A percentile compares a stretch with the other conserved stretches of the same genome.
These are phyloP conservation scores for Epichloe elymi DNA, from an alignment of 2,329 filamentous ascomycete species.

Conservation along the genomic window DNA sequence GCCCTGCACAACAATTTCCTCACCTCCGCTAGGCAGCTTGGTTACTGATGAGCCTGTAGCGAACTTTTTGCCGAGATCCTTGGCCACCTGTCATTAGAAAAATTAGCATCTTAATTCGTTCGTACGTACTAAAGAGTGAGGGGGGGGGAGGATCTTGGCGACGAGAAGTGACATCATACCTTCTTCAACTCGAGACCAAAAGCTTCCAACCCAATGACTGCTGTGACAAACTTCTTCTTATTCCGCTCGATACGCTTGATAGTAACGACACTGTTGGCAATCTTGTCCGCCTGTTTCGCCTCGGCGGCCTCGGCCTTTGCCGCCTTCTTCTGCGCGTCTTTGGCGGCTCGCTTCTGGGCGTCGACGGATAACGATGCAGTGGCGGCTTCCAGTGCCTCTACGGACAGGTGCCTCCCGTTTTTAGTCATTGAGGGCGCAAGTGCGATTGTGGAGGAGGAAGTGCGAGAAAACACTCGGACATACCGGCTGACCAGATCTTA, in stretches of 20 bases:
- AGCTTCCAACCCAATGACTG: conserved; percentile 77
- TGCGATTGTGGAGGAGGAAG: not conserved
- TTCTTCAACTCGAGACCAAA: conserved; percentile 93
- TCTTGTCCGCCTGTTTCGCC: conserved; percentile 67
- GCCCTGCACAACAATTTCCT: conserved; percentile 96
- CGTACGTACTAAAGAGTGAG: not conserved
- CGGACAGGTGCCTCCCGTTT: not conserved
- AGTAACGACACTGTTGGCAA: conserved; percentile 67
- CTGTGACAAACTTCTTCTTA: conserved; percentile 94
- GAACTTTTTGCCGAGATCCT: conserved; percentile 98
- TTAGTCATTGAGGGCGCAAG: not conserved
- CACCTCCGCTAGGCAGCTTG: conserved; percentile 70
- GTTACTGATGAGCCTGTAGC: conserved; percentile 89
- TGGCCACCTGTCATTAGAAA: conserved; percentile 45
- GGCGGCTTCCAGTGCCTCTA: conserved; percentile 71
- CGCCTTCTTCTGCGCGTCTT: conserved; percentile 93
- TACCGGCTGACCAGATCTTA: conserved; percentile 77
- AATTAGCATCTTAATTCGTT: not conserved
- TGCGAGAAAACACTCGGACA: conserved; percentile 9
- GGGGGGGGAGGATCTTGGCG: not conserved
- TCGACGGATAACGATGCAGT: conserved; percentile 78
- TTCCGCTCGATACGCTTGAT: conserved; percentile 98
- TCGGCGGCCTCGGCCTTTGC: conserved; percentile 85
- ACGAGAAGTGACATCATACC: conserved; percentile 18
- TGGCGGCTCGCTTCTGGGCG: conserved; percentile 86